Conservation (phyloP, 139 green algal species). For the Chlorella sorokiniana region DNA sequence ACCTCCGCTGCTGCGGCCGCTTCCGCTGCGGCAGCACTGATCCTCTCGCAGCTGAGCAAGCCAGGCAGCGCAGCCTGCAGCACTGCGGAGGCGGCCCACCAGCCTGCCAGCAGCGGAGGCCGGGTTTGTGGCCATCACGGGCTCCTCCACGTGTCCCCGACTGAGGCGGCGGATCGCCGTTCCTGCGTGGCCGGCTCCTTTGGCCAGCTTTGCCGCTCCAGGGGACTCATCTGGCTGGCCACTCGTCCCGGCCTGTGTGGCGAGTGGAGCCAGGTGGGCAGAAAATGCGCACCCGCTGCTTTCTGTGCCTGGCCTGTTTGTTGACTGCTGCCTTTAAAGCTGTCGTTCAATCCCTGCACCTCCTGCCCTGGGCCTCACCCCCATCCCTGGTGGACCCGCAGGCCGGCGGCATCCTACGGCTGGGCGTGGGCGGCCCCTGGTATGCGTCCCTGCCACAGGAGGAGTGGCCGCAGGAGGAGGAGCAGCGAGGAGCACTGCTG, state of each 20-base stretch:
- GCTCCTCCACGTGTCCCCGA: no score
- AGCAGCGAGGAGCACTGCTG: conserved; percentile 34
- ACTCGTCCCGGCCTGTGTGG: conserved; percentile 56
- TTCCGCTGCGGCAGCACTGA: conserved; percentile 1
- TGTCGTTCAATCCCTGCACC: neutral
- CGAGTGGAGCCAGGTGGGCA: conserved; percentile 78
- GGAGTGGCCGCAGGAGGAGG: conserved; percentile 53
- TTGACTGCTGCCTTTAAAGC: no score
- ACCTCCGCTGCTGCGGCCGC: conserved; percentile 30
- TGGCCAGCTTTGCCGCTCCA: conserved; percentile 68
- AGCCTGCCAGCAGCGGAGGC: neutral
- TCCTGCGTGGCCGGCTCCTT: conserved; percentile 20
- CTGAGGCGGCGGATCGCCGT: conserved; percentile 1
- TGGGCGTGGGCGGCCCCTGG: conserved; percentile 72
- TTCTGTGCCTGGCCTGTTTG: no score
- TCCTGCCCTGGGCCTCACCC: neutral
- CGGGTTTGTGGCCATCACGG: no score
- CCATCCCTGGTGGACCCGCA: neutral
- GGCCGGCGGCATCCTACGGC: conserved; percentile 51
- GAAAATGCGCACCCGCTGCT: neutral
- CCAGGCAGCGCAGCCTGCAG: conserved; percentile 1
- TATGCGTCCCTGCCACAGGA: conserved; percentile 61
- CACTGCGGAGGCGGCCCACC: neutral
- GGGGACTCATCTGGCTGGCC: conserved; percentile 81
- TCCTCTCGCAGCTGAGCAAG: conserved; percentile 29